Conservation (phyloP, 768 basidiomycete genomes). For the Kwoniella europaea region DNA sequence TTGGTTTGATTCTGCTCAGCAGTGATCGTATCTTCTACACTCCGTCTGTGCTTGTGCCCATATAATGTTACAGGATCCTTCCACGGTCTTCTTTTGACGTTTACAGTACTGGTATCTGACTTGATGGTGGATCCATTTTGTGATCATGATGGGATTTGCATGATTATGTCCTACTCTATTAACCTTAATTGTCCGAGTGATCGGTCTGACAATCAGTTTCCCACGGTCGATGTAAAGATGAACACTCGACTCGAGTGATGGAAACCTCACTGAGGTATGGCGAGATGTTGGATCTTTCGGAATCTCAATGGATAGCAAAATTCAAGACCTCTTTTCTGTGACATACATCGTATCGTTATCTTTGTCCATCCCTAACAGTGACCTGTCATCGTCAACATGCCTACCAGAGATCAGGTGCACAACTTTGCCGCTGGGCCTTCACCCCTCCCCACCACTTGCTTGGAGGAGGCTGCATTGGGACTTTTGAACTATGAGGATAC, state of each 20-base stretch:
- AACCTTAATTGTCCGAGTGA: not conserved
- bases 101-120: not conserved
- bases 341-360: not conserved
- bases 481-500: conserved; percentile 88
- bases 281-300: not conserved
- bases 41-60: too few species aligned
- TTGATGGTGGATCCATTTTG: not conserved
- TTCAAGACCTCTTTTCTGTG: too few species aligned
- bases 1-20: too few species aligned
- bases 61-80: too few species aligned
- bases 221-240: not conserved
- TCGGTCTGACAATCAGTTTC: not conserved
- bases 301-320: not conserved
- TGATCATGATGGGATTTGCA: not conserved
- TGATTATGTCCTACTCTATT: not conserved
- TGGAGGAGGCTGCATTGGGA: conserved; percentile 78
- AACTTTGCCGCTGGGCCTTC: conserved; percentile 98
- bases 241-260: not conserved
- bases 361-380: not conserved
- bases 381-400: conserved; percentile 6
- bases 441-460: conserved; percentile 81
- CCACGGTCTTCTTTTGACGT: too few species aligned
- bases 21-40: too few species aligned
- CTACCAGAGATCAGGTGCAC: conserved; percentile 64
- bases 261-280: too few species aligned